phyloP scores from a whole-genome alignment of 2,329 filamentous ascomycete species.

The Alternaria rosae region DNA sequence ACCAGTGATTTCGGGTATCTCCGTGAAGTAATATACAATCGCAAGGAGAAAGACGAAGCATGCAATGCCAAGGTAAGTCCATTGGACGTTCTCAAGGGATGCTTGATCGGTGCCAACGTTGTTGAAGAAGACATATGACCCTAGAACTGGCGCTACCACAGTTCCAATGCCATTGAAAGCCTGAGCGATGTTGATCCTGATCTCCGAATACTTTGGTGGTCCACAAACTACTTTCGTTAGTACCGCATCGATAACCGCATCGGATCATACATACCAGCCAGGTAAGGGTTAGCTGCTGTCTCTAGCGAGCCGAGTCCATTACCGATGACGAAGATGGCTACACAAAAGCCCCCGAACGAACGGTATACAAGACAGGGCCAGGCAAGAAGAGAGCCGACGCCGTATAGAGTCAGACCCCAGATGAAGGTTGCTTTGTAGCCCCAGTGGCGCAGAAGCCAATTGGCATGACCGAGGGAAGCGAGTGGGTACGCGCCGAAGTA shows the following conservation, averaged over 20 bases:
- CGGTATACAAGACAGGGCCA: constrained; percentile 65
- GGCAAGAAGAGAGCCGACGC: constrained; percentile 64
- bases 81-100: constrained; percentile 67
- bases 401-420: constrained; percentile 63
- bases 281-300: constrained; percentile 63
- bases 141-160: constrained; percentile 66
- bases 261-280: constrained; percentile 11
- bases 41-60: constrained; percentile 66
- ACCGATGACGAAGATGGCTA: constrained; percentile 64
- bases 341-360: constrained; percentile 67
- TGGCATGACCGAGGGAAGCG: constrained; percentile 57
- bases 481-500: constrained; percentile 61
- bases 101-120: constrained; percentile 58
- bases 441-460: constrained; percentile 59
- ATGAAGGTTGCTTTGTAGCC: constrained; percentile 59
- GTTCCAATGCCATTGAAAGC: constrained; percentile 67
- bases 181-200: constrained; percentile 66
- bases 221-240: constrained; percentile 55
- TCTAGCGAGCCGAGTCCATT: constrained; percentile 63
- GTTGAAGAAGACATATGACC: constrained; percentile 68
- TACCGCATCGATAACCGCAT: background rate
- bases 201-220: constrained; percentile 65
- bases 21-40: constrained; percentile 65
- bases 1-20: constrained; percentile 62
- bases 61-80: constrained; percentile 70